Percentiles rank a stretch among this genome's conserved stretches.
These are phyloP conservation scores for Tieghemostelium lacteum DNA, from an alignment of 78 protist species.

Conservation along the genomic window DNA sequence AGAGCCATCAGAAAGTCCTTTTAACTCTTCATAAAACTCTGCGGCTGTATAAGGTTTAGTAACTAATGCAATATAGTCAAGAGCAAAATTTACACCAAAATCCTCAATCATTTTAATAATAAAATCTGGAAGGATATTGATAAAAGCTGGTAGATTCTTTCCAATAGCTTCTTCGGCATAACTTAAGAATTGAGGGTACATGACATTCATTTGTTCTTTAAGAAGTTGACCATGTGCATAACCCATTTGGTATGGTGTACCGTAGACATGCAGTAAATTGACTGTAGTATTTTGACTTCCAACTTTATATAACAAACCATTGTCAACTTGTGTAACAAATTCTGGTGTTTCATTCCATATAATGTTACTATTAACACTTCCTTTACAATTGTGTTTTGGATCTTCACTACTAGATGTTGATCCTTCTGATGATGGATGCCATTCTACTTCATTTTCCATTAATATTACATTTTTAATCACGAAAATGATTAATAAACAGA, in stretches of 20 bases:
- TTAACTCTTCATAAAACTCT: slow-evolving; percentile 55
- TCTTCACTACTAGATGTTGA: not conserved
- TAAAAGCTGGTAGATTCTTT: not conserved
- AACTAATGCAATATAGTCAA: slow-evolving; percentile 33
- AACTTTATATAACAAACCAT: slow-evolving; percentile 19
- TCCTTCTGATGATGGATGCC: not conserved
- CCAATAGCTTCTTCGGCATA: slow-evolving; percentile 23
- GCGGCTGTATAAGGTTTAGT: slow-evolving; percentile 53
- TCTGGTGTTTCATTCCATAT: slow-evolving; percentile 1
- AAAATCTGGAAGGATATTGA: not conserved
- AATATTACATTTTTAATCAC: no score
- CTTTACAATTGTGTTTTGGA: not conserved
- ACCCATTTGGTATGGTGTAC: slow-evolving; percentile 82
- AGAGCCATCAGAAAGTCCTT: slow-evolving; percentile 70
- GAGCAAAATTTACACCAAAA: slow-evolving; percentile 52
- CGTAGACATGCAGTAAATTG: slow-evolving; percentile 45
- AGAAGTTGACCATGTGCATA: slow-evolving; percentile 82
- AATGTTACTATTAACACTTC: not conserved
- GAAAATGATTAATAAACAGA: no score
- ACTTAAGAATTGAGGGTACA: slow-evolving; percentile 24
- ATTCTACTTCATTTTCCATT: not conserved
- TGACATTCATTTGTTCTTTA: slow-evolving; percentile 35
- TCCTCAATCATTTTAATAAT: slow-evolving; percentile 26
- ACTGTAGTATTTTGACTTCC: slow-evolving; percentile 17
- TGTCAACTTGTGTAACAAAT: not conserved